These are phyloP conservation scores for Endogone sp. DNA, from an alignment of 192 early-diverging fungal genomes.

Conservation along the genomic window DNA sequence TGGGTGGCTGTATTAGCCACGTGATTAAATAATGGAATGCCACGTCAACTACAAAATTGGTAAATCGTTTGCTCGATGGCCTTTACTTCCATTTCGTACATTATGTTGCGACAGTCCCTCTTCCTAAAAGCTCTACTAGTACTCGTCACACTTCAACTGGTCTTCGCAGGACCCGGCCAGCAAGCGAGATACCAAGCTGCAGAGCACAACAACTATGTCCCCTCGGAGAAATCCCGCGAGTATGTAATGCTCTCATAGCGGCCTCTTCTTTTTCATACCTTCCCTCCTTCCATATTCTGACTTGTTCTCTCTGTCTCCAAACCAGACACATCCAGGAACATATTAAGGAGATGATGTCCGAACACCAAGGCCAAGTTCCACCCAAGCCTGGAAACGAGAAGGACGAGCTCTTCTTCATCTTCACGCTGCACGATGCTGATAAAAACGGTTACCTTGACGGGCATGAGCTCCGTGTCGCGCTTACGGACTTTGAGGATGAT, in stretches of 20 bases:
- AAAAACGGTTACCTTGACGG: conserved; percentile 72
- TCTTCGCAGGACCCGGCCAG: neutral
- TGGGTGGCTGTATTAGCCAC: too few species aligned
- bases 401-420: conserved; percentile 68
- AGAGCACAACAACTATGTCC: conserved; percentile 53
- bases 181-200: neutral
- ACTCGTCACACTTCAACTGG: neutral
- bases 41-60: too few species aligned
- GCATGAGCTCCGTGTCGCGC: conserved; percentile 66
- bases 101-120: too few species aligned
- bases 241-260: conserved; percentile 3
- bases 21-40: too few species aligned
- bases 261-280: neutral
- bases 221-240: conserved; percentile 42
- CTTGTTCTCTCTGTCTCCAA: neutral
- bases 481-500: conserved; percentile 33
- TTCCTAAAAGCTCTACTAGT: too few species aligned
- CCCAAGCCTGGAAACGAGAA: conserved; percentile 33
- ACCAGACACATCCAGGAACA: conserved; percentile 50
- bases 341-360: conserved; percentile 36
- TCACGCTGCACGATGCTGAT: conserved; percentile 70
- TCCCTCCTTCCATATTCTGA: neutral
- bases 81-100: too few species aligned
- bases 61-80: too few species aligned
- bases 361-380: conserved; percentile 27